Base-by-base conservation (phyloP, 139 green algal genomes). In the Haematococcus lacustris region DNA sequence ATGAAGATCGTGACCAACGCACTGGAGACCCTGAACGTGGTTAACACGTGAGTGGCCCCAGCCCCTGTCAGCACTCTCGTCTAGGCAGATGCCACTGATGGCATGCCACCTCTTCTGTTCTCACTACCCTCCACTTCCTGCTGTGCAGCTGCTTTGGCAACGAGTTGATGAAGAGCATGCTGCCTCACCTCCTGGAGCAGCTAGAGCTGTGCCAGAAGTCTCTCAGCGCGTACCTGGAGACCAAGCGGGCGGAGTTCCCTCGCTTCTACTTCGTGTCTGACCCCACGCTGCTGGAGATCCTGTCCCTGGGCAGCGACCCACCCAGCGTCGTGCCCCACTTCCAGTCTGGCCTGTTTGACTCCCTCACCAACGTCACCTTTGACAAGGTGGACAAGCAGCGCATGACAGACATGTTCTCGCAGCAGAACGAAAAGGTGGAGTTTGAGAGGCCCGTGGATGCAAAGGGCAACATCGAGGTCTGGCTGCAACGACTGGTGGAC, bases 241-340 rank as follows among this genome's bases (percentile, higher is more conserved):
- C 88, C 75, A 98, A 98, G 83, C 85, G 93, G 64, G 92, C 91
- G 39, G 87, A 96, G 76, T 98, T 98, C 76, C 93, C 93, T 0
- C 87, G 93, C 73, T 98, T 98, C 81, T 97, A 98, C 83, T 98
- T 98, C 81, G 93, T 98, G 40, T 96, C 90, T 3, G 93, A 98
- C 77, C 88, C 93, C 64, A 97, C 93, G 1, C 86, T 98, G 79
- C 85, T 98, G 64, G 93, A 98, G 80, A 97, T 98, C 71, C 84
- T 98, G 81, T 97, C 90, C 3, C 83, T 98, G 57, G 93, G 93
- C 69, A 92, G 82, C 6, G 91, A 98, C 79, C 93, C 93, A 2
- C 85, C 90, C 38, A 82, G 78, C 26, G 93, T 98, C 43, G 90
- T 95, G 74, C 92, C 88, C 1, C 93, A 98, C 88, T 97, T 98